Evolutionary conservation across 1,284 basidiomycete genomes (phyloP).

Genomic region (Sporisorium graminicola): DNA sequence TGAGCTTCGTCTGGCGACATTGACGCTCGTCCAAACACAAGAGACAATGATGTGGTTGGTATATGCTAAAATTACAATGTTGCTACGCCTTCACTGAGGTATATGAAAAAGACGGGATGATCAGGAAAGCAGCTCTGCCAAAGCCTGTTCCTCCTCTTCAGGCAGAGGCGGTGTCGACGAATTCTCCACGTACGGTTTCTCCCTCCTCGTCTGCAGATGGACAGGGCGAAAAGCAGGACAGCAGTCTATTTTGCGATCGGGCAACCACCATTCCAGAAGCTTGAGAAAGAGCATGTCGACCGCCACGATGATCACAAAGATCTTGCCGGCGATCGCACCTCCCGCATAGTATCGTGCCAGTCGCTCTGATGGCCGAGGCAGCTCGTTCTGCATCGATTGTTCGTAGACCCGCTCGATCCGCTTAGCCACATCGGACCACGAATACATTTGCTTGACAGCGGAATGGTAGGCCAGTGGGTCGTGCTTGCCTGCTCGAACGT

Average conservation of each 20-base stretch:
- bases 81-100: not conserved
- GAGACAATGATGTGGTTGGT: not conserved
- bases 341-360: constrained; percentile 74
- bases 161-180: not conserved
- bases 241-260: constrained; percentile 24
- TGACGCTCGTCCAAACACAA: not conserved
- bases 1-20: constrained; percentile 1
- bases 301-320: constrained; percentile 82
- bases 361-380: constrained; percentile 44
- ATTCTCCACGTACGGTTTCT: not conserved
- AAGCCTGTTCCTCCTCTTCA: constrained; percentile 6
- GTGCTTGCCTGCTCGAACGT: constrained; percentile 79
- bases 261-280: constrained; percentile 74
- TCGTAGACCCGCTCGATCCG: constrained; percentile 88
- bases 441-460: constrained; percentile 84
- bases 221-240: constrained; percentile 18
- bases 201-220: constrained; percentile 4
- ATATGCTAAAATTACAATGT: not conserved
- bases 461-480: constrained; percentile 83
- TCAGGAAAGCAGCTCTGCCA: constrained; percentile 20
- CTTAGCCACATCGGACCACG: constrained; percentile 83
- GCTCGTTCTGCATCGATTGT: constrained; percentile 74
- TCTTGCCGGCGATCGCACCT: constrained; percentile 80
- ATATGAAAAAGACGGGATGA: not conserved
- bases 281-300: constrained; percentile 84